Base-by-base conservation (phyloP, 140 eudicot genomes). In the Flaveria floridana region DNA sequence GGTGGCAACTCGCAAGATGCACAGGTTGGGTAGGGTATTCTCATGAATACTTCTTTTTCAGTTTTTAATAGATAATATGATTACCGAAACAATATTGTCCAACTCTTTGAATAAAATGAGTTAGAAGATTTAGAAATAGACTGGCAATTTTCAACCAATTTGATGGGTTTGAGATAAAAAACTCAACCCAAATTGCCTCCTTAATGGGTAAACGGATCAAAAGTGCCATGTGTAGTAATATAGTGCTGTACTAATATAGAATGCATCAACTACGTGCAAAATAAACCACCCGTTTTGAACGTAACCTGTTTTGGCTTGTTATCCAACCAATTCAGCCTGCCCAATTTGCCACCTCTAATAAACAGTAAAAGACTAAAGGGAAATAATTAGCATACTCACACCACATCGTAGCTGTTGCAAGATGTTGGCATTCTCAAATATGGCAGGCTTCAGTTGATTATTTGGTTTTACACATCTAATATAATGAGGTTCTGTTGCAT, bases 391-490 rank as follows among this genome's bases (percentile, higher is more conserved):
- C 64, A 63, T 74, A 91, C 99, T 90, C 85, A 94, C 99, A 71
- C 99, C 99, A 85, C 99, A 94, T 25, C 99, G 97, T 78, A 94
- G 71, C 80, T 94, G 99, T 77, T 91, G 99, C 89, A 94, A 80
- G 83, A 94, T 86, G 81, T 87, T 94, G 72, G 66, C 81, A 66
- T 94, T 94, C 85, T 91, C 99, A 84, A 94, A 94, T 81, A 91
- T 68, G 62, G 96, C 88, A 53, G 99, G 99, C 77, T 94, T 87
- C 39, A 90, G 92, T 79, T 85, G 90, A 80, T 94, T 94, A 77
- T 94, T 94, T 50, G 99, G 99, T 88, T 94, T 94, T 59, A 94
- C 93, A 76, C 99, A 94, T 86, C 99, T 85, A 48, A 93, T 84
- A 65, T 93, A 93, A 82, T 90, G 97, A 72, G 97, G 99, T 77